Evolutionary conservation across 2,329 filamentous ascomycete species (phyloP), one percentile per base, ranked within the genome.

Genomic region (Colletotrichum navitas): DNA sequence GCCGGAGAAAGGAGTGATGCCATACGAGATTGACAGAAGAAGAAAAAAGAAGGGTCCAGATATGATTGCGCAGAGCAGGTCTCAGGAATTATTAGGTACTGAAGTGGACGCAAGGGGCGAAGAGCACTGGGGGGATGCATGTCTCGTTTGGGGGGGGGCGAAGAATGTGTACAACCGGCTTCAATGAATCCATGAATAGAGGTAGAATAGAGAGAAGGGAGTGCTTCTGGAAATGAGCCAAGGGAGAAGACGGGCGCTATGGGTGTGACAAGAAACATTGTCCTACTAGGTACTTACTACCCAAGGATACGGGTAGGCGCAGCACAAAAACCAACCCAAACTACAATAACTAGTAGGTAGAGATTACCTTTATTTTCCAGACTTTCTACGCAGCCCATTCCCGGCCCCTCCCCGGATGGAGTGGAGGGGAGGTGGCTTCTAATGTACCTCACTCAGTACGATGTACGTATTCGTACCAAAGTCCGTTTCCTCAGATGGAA

Each of bases 51-150:
- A 12, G 18, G 18, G 54, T 24, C 29, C 47, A 56, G 54, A 47
- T 45, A 7, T 29, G 21, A 43, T 49, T 55, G 29, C 26, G 60
- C 52, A 36, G 60, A 65, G 43, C 34, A 26, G 32, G 36, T 18
- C 45, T 26, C 52, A 39, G 64, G 63, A 59, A 62, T 68, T 43
- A 45, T 68, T 59, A 63, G 51, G 58, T 41, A 68, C 51, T 43
- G 39, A 29, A 55, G 56, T 21, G 18, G 11, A 59, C 34, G 43
- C 49, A 56, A 41, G 51, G 49, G 29, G 24, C 29, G 16, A 14
- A 11, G 32, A 47, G 63, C 32, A 52, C 14, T 29, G 34, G 32
- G 7, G 49, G 55, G 45, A 49, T 55, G 63, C 54, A 39, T 69
- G 62, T 55, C 68, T 71, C n/a, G 49, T 36, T 32, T 32, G 7